These are phyloP conservation scores for Strigomonas culicis DNA, from an alignment of 208 protist species.

Conservation along the genomic window DNA sequence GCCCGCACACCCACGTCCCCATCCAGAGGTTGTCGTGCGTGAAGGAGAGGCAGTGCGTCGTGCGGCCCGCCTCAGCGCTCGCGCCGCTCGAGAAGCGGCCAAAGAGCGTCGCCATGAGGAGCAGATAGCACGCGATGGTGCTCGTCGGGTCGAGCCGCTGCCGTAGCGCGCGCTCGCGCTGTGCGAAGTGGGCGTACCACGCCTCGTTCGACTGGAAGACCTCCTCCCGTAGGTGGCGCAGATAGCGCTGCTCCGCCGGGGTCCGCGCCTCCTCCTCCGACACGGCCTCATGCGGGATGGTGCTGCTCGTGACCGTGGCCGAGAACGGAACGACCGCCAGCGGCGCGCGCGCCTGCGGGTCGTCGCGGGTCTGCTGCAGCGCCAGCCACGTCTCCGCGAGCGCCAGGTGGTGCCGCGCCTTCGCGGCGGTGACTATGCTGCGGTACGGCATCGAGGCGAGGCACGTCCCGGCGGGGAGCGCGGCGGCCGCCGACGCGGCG, in stretches of 20 bases:
- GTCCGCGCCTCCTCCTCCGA: not conserved
- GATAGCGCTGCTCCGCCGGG: not conserved
- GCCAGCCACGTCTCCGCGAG: constrained; percentile 29
- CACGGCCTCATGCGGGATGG: constrained; percentile 3
- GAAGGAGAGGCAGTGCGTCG: constrained; percentile 20
- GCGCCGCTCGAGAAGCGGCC: constrained; percentile 21
- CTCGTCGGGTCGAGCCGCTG: constrained; percentile 41
- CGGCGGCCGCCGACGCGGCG: constrained; percentile 46
- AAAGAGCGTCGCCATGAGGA: constrained; percentile 49
- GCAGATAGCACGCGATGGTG: constrained; percentile 70
- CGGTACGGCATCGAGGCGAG: constrained; percentile 53
- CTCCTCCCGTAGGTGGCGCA: constrained; percentile 17
- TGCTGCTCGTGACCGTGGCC: constrained; percentile 7
- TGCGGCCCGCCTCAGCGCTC: not conserved
- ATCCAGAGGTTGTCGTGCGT: constrained; percentile 70
- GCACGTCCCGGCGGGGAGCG: constrained; percentile 27
- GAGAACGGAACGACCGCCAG: constrained; percentile 22
- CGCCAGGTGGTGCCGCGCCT: constrained; percentile 61
- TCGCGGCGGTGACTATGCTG: constrained; percentile 72
- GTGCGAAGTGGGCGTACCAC: constrained; percentile 15
- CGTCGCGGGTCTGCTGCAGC: not conserved
- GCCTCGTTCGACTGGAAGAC: constrained; percentile 16
- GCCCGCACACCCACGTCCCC: constrained; percentile 52
- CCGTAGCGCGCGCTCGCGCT: constrained; percentile 33
- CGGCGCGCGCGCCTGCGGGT: not conserved